Evolutionary conservation across 2,329 filamentous ascomycete genomes (phyloP), one percentile per base, ranked within the genome.

Genomic region (Xylaria hypoxylon): DNA sequence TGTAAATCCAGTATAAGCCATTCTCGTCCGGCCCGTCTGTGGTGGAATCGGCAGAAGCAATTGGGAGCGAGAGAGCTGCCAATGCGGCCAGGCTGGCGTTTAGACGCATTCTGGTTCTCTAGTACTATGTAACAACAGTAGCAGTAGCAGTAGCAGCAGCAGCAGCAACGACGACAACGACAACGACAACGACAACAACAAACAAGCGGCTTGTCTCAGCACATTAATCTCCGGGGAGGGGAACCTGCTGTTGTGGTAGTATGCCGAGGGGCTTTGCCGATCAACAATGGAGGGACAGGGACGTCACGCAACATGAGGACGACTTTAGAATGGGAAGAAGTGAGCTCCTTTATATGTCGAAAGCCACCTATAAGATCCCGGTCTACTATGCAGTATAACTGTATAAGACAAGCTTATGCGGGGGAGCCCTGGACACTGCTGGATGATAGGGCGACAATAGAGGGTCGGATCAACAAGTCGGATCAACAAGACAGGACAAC

Each of bases 1-100:
- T 88, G 65, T 84, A 81, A 77, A 94, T 87, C 82, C 89, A 90
- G 81, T 93, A 94, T 79, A 94, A 92, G 68, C 88, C 88, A 71
- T 89, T 78, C 70, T 81, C 77, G 74, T 90, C 87, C 0, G 87
- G 84, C 24, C 79, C 77, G 31, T 72, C 62, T 28, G 70, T 65
- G 52, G 72, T 57, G 56, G 71, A 65, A 59, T 77, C 73, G 38
- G 77, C 73, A 38, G 72, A 75, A 40, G 72, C 72, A 48, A 73
- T 57, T 47, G 77, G 74, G 64, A 80, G 76, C 65, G 79, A 69
- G 15, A 76, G 66, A 56, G 76, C 74, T 53, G 75, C 76, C 53
- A 77, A 65, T 59, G 74, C 70, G 35, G 72, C 71, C 50, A 77
- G 64, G 48, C 70, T 59, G 61, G 71, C 65, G 56, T 71, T 68